These are phyloP conservation scores for Trichoderma simmonsii DNA, from an alignment of 2,329 filamentous ascomycete species.

Conservation along the genomic window DNA sequence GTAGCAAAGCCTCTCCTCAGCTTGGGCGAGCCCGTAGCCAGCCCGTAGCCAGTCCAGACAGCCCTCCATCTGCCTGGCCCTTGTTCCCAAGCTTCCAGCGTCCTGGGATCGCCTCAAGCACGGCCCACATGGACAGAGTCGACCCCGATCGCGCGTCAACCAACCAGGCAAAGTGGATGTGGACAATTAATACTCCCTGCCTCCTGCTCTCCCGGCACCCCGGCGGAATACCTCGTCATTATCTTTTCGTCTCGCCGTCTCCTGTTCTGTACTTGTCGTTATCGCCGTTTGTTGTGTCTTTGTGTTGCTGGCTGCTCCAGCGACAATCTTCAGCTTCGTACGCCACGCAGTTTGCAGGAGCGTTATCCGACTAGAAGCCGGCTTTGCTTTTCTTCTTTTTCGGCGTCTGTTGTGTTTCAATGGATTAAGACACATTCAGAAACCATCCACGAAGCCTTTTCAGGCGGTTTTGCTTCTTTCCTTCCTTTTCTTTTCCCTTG, in stretches of 20 bases:
- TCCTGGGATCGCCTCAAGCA: conserved; percentile 20
- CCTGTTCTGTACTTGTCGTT: conserved; percentile 7
- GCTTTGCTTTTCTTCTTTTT: not conserved
- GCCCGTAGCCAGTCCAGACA: not conserved
- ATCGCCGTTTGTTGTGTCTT: conserved; percentile 4
- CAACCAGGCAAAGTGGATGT: conserved; percentile 16
- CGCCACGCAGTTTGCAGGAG: not conserved
- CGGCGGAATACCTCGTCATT: conserved; percentile 16
- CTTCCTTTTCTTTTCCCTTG: conserved; percentile 13
- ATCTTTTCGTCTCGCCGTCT: conserved; percentile 13
- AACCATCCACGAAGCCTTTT: not conserved
- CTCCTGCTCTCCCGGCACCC: conserved; percentile 15
- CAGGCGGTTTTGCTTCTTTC: conserved; percentile 2
- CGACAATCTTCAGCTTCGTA: conserved; percentile 8
- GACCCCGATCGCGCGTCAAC: conserved; percentile 20
- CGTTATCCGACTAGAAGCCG: not conserved
- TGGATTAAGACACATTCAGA: not conserved
- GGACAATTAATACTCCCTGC: conserved; percentile 17
- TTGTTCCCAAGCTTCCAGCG: conserved; percentile 17
- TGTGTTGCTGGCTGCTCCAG: not conserved
- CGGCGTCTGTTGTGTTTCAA: not conserved
- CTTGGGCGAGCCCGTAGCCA: not conserved
- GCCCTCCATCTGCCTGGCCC: conserved; percentile 3
- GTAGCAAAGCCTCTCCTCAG: not conserved
- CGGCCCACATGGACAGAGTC: conserved; percentile 16